Evolutionary conservation across 257 asterid species (phyloP).

Genomic region (Capsicum chinense): DNA sequence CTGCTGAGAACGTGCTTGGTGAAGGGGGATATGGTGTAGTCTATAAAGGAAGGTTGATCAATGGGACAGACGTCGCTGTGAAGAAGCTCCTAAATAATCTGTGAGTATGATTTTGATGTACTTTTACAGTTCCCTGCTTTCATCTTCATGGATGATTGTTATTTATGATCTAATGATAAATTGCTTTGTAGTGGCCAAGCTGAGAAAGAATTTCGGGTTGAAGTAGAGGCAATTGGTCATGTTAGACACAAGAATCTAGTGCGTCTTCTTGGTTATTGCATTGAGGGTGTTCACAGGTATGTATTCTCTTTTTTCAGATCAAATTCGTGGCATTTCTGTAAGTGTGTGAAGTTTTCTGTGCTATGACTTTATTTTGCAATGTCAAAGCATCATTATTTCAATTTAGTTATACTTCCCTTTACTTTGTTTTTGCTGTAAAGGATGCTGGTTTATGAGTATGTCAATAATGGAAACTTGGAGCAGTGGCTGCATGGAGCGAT

Average conservation of each 20-base stretch:
- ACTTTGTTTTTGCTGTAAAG: constrained; percentile 43
- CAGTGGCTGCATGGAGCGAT: constrained; percentile 99
- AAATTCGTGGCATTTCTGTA: not conserved
- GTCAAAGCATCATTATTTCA: constrained; percentile 2
- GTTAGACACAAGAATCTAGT: constrained; percentile 97
- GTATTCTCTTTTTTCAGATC: constrained; percentile 44
- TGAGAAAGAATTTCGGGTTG: constrained; percentile 91
- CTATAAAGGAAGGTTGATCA: constrained; percentile 73
- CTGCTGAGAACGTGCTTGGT: constrained; percentile 73
- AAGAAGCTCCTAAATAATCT: constrained; percentile 92
- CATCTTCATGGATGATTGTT: not conserved
- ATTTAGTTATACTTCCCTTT: not conserved
- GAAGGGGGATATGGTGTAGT: constrained; percentile 99
- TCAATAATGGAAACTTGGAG: constrained; percentile 91
- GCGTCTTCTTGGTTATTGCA: constrained; percentile 95
- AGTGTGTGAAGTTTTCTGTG: constrained; percentile 1
- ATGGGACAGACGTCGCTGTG: constrained; percentile 92
- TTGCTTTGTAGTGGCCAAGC: constrained; percentile 84
- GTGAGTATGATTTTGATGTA: constrained; percentile 55
- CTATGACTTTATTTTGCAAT: not conserved
- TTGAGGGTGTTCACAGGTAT: constrained; percentile 96
- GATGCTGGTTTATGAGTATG: constrained; percentile 95
- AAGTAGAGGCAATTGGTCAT: constrained; percentile 97
- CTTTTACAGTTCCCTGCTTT: constrained; percentile 16
- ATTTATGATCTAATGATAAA: constrained; percentile 33